phyloP scores from a whole-genome alignment of 805 yeast genomes.

The Zygotorulaspora florentina region DNA sequence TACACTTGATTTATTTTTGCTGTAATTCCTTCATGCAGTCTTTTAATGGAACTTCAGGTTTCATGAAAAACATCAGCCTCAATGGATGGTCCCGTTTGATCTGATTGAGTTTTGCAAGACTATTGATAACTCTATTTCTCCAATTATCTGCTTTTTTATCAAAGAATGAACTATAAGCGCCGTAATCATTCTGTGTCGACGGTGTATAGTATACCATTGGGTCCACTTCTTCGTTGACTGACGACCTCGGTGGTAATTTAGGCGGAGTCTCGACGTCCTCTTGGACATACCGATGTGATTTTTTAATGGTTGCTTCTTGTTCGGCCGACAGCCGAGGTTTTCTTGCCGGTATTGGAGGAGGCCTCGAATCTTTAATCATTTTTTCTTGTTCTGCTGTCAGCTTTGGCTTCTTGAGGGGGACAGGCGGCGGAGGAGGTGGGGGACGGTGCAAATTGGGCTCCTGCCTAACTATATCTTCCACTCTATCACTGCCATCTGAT shows the following conservation, averaged over 20 bases:
- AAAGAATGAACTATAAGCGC: conserved; percentile 24
- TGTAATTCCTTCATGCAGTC: conserved; percentile 17
- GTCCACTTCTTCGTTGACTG: conserved; percentile 8
- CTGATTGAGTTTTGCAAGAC: conserved; percentile 29
- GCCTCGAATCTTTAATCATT: conserved; percentile 7
- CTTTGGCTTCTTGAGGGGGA: conserved; percentile 24
- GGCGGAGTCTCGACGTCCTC: conserved; percentile 1
- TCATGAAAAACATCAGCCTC: conserved; percentile 30
- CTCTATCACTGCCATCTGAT: neutral
- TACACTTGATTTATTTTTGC: conserved; percentile 1
- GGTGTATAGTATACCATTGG: conserved; percentile 22
- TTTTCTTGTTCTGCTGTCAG: conserved; percentile 15
- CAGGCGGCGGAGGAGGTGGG: conserved; percentile 21
- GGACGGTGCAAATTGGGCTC: neutral
- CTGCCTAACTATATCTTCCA: neutral
- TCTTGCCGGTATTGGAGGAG: conserved; percentile 14
- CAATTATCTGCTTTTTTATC: conserved; percentile 55
- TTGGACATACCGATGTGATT: conserved; percentile 11
- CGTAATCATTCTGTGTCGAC: conserved; percentile 30
- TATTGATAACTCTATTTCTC: conserved; percentile 48
- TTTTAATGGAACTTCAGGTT: conserved; percentile 26
- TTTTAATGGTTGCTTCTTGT: conserved; percentile 12
- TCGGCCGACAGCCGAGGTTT: conserved; percentile 34
- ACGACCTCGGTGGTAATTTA: conserved; percentile 20
- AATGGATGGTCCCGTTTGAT: conserved; percentile 18